phyloP scores from a whole-genome alignment of 1,284 basidiomycete species.

The Puccinia horiana region DNA sequence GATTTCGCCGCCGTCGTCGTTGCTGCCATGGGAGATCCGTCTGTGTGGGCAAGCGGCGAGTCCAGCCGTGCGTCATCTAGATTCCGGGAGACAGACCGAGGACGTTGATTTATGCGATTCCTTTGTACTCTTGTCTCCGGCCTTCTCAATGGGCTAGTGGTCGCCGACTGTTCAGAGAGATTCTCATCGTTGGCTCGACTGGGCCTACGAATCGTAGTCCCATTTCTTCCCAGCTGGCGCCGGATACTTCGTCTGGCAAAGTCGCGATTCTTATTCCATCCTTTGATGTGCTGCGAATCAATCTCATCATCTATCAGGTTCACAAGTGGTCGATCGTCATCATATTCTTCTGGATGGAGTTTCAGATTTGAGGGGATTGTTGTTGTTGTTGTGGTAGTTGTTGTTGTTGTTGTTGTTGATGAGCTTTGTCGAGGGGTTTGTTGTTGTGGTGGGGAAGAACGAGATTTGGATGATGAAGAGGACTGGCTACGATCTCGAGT shows the following conservation, averaged over 20 bases:
- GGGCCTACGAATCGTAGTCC: neutral
- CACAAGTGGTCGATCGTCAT: conserved; percentile 24
- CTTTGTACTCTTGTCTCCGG: neutral
- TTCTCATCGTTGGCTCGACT: conserved; percentile 10
- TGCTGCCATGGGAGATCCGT: neutral
- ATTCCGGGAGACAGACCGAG: neutral
- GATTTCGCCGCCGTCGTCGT: neutral
- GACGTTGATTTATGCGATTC: neutral
- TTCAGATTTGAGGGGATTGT: neutral
- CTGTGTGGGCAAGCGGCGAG: neutral
- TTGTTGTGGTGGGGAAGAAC: neutral
- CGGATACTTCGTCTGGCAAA: conserved; percentile 35
- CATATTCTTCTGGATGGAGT: conserved; percentile 30
- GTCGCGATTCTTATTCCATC: conserved; percentile 47
- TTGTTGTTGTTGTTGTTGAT: conserved; percentile 1
- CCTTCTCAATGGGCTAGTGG: neutral
- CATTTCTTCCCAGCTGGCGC: conserved; percentile 35
- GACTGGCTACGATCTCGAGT: conserved; percentile 12
- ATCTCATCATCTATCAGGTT: neutral
- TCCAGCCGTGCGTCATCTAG: neutral
- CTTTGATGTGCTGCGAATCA: conserved; percentile 17
- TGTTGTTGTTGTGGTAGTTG: too few relatives aligned
- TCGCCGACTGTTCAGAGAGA: neutral
- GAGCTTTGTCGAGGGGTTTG: neutral
- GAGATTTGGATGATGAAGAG: conserved; percentile 25